Percentiles rank a stretch among this genome's conserved stretches.
These are phyloP conservation scores for Spatholobus suberectus DNA, from an alignment of 306 rosid genomes.

Conservation along the genomic window DNA sequence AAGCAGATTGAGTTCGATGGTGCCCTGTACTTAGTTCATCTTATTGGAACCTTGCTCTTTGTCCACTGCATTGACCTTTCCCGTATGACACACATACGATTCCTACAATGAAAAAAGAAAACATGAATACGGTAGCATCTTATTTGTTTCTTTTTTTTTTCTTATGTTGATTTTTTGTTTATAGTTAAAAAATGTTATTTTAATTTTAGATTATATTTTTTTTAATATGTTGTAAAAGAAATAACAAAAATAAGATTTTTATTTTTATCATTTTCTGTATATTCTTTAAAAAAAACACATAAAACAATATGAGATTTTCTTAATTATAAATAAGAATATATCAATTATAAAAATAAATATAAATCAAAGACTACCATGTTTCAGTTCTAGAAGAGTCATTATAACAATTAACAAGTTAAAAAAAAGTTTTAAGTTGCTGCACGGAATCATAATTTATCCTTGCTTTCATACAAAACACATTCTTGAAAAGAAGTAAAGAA, in stretches of 20 bases:
- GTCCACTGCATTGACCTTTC: conserved; percentile 25
- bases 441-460: neutral
- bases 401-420: neutral
- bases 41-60: conserved; percentile 38
- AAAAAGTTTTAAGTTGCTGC: neutral
- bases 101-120: neutral
- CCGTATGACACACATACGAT: neutral
- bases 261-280: too few relatives aligned
- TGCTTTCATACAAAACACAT: too few relatives aligned
- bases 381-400: neutral
- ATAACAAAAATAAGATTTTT: neutral
- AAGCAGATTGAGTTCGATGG: neutral
- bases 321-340: neutral
- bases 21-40: neutral
- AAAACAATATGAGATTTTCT: neutral
- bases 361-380: neutral
- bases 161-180: neutral
- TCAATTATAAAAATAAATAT: neutral
- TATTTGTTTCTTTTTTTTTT: neutral
- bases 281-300: too few relatives aligned
- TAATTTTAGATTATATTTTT: neutral
- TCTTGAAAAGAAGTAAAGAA: too few relatives aligned
- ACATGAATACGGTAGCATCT: neutral
- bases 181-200: neutral
- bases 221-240: neutral